phyloP scores from a whole-genome alignment of 495 filamentous ascomycete species.

The Amorphotheca resinae region DNA sequence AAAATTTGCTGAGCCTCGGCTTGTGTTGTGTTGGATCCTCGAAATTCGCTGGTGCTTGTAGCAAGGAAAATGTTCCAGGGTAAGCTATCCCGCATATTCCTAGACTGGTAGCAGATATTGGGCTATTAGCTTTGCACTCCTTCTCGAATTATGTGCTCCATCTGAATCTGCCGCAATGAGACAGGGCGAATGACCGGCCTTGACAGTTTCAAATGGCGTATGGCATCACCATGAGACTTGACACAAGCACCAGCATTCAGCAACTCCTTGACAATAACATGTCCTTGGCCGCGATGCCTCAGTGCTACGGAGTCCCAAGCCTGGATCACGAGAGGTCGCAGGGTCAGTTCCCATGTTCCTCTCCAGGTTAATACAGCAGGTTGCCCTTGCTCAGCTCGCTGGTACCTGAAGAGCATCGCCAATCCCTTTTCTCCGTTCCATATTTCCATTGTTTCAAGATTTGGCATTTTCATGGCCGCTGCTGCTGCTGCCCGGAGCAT shows the following conservation, averaged over 20 bases:
- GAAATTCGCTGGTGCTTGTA: too few species aligned
- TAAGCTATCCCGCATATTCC: too few species aligned
- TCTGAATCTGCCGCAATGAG: conserved; percentile 26
- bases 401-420: conserved; percentile 26
- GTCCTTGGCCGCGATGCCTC: conserved; percentile 5
- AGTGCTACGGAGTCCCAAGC: conserved; percentile 28
- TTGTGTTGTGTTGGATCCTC: too few species aligned
- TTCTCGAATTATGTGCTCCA: conserved; percentile 21
- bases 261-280: conserved; percentile 19
- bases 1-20: too few species aligned
- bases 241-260: conserved; percentile 19
- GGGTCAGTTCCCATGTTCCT: conserved; percentile 25
- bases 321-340: conserved; percentile 22
- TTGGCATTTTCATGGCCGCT: conserved; percentile 26
- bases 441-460: conserved; percentile 29
- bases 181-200: conserved; percentile 23
- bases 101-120: conserved; percentile 7
- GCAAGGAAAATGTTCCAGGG: too few species aligned
- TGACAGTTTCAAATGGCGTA: conserved; percentile 21
- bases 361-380: conserved; percentile 24
- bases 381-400: conserved; percentile 12
- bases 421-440: conserved; percentile 28
- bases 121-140: conserved; percentile 6
- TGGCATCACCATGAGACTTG: conserved; percentile 27
- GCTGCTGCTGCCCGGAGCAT: conserved; percentile 25